Base-by-base conservation (phyloP, 116 monocot genomes). In the Dioscorea cayenensis region DNA sequence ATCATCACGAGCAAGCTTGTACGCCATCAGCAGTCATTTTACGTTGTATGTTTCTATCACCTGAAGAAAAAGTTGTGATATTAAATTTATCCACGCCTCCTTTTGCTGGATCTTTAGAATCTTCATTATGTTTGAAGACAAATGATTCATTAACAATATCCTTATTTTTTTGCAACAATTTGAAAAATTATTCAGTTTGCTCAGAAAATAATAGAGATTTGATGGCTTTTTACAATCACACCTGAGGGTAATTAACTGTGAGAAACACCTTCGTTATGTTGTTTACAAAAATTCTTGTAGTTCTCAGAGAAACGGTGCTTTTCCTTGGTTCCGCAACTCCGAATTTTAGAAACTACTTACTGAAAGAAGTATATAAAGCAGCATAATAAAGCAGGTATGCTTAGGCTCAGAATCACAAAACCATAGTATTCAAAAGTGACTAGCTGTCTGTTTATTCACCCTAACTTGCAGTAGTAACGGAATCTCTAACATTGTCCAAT, bases 1-100 rank as follows among this genome's bases (percentile, higher is more conserved):
- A 82, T 70, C 89, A 50, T 99, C n/a, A 99, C 73, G 94, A 99
- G 59, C 99, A 91, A 49, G 99, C 99, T 66, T 91, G 99, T 72
- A 85, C 86, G 37, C 81, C 89, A 55, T 89, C 91, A 80, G 85
- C 91, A 37, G 83, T 72, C 73, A 80, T 81, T 99, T 76, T 89
- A 80, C 71, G 66, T 79, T 74, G 99, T 99, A 89, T n/a, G 77
- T 88, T 69, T 65, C n/a, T 59, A 4, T 59, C 58, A 59, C 14
- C 58, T 43, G 43, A 43, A 43, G 43, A 43, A 6, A 43, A 48
- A 29, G 19, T 63, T 29, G 36, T 68, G 43, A 43, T 43, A 8
- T 43, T 43, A 43, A 43, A 43, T n/a, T 43, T 11, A 6, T 11
- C 2, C 7, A 2, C 5, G 10, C 10, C 0, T 1, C 43, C 43